Conservation (phyloP, 2,329 filamentous ascomycete species). For the Hansfordia pulvinata region DNA sequence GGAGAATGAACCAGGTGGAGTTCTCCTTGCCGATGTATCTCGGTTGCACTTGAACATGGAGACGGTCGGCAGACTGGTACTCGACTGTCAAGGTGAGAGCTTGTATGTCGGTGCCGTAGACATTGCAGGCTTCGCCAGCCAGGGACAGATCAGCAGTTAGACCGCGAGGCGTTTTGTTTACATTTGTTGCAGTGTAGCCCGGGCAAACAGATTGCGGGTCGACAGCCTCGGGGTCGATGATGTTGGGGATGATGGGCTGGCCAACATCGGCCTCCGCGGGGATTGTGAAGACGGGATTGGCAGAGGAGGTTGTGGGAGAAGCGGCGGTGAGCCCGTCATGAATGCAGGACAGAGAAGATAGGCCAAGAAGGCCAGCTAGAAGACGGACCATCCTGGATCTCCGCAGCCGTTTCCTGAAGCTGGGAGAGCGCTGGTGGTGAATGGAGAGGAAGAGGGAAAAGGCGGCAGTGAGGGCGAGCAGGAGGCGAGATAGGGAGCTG, state of each 20-base stretch:
- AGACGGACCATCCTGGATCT: too few species aligned
- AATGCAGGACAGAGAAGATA: too few species aligned
- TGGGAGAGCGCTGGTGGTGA: too few species aligned
- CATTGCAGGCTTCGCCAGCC: slow-evolving; percentile 59
- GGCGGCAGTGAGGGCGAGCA: too few species aligned
- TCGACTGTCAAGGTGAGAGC: slow-evolving; percentile 53
- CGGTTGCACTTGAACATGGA: slow-evolving; percentile 60
- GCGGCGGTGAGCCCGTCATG: too few species aligned
- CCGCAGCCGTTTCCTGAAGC: too few species aligned
- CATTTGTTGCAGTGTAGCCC: slow-evolving; percentile 52
- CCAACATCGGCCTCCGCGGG: slow-evolving; percentile 23
- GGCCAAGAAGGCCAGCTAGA: too few species aligned
- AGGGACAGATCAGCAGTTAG: slow-evolving; percentile 59
- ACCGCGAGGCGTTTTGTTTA: slow-evolving; percentile 34
- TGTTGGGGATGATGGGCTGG: slow-evolving; percentile 42
- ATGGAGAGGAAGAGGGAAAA: too few species aligned
- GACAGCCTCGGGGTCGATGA: slow-evolving; percentile 48
- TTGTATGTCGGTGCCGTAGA: slow-evolving; percentile 64
- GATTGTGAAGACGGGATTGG: slow-evolving; percentile 2
- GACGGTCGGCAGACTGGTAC: slow-evolving; percentile 48
- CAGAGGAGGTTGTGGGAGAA: slow-evolving; percentile 2
- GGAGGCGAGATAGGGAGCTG: too few species aligned
- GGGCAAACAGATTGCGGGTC: slow-evolving; percentile 53
- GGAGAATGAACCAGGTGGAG: slow-evolving; percentile 51
- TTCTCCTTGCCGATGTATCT: slow-evolving; percentile 48